Evolutionary conservation across 306 rosid genomes (phyloP).

Genomic region (Senna tora): DNA sequence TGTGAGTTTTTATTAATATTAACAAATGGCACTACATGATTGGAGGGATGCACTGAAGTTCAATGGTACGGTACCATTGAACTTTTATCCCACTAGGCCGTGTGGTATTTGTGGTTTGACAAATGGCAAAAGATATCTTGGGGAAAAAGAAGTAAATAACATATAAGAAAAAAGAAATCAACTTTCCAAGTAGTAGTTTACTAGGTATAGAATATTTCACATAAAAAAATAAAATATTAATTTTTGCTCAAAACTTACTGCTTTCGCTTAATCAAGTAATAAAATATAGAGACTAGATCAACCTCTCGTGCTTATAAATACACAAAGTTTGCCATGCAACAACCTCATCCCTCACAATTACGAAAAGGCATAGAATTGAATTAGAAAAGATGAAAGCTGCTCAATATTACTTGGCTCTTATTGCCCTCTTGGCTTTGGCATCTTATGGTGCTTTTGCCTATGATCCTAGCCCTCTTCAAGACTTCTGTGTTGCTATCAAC

Average conservation of each 20-base stretch:
- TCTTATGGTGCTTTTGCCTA: conserved; percentile 35
- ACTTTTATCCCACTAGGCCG: no score
- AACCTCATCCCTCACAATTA: neutral
- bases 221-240: neutral
- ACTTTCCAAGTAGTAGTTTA: neutral
- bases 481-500: conserved; percentile 30
- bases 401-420: neutral
- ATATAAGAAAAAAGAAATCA: no score
- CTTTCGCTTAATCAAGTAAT: no score
- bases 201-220: neutral
- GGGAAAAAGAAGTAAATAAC: no score
- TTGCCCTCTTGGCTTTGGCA: neutral
- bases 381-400: neutral
- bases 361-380: neutral
- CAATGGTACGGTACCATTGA: no score
- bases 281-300: neutral
- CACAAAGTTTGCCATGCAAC: neutral
- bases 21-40: no score
- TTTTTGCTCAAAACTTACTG: no score
- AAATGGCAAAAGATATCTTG: no score
- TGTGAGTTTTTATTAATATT: no score
- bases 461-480: conserved; percentile 46
- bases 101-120: neutral
- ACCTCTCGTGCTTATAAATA: neutral
- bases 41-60: no score